Evolutionary conservation across 768 basidiomycete species (phyloP), one percentile per base, ranked within the genome.

Genomic region (Trametes cingulata): DNA sequence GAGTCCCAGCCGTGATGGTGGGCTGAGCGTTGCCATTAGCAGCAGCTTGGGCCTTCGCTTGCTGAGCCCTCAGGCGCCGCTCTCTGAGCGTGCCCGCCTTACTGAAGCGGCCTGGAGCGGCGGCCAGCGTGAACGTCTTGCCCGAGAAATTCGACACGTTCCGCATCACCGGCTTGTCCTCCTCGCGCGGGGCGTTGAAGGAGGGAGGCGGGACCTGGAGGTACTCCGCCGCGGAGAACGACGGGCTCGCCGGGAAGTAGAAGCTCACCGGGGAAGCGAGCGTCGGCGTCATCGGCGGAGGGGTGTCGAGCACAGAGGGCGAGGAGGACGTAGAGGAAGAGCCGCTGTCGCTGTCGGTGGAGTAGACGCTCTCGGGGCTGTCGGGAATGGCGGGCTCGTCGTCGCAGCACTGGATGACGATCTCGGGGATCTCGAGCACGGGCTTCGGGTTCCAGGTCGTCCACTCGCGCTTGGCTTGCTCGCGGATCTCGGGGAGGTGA

Each of bases 111-210:
- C 24, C 15, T 0, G 58, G 36, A 5, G 50, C 35, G 24, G 58
- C 42, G 6, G 46, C 14, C 14, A 61, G 47, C 14, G 41, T 14
- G 39, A 61, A 61, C 15, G 59, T 54, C 52, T 20, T 29, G 15
- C 59, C 59, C 2, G 59, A 61, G 29, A 50, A 42, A 29, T 43
- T 57, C 25, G 61, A 56, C 35, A 52, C 50, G 17, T 50, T 56
- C 35, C 48, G 35, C 43, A 27, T 37, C 12, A 46, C 43, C 45
- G 35, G 25, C 20, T 42, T 47, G 43, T 53, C 56, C 25, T 57
- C 60, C 19, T 52, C 49, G 35, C 60, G 55, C 40, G 61, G 61
- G 10, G 50, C 55, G 45, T 57, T 52, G 45, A 46, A 62, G n/a
- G 49, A 57, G 7, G 61, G 27, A 37, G 50, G 50, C 20, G 61